Evolutionary conservation across 2,329 filamentous ascomycete species (phyloP).

Genomic region (Capronia coronata): DNA sequence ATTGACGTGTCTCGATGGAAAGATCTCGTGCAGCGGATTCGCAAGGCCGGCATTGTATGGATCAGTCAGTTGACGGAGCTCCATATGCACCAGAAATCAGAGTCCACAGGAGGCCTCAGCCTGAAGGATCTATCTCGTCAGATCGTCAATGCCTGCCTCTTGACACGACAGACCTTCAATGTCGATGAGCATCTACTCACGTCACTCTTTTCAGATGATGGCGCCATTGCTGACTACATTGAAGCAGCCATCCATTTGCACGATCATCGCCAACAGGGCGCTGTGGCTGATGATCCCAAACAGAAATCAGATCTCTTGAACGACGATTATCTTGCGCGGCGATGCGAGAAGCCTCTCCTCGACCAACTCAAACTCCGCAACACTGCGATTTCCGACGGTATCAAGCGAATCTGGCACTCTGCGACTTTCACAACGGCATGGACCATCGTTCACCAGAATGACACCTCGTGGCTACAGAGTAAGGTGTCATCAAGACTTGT

Average conservation of each 20-base stretch:
- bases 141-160: conserved; percentile 38
- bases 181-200: conserved; percentile 3
- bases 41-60: conserved; percentile 27
- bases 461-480: conserved; percentile 12
- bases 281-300: neutral
- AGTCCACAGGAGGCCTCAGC: conserved; percentile 23
- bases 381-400: conserved; percentile 19
- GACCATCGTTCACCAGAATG: conserved; percentile 7
- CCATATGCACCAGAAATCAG: conserved; percentile 23
- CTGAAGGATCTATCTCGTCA: conserved; percentile 36
- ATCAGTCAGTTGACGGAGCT: conserved; percentile 12
- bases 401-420: conserved; percentile 16
- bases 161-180: conserved; percentile 31
- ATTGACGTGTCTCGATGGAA: conserved; percentile 14
- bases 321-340: conserved; percentile 5
- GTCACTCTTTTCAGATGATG: conserved; percentile 3
- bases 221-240: conserved; percentile 18
- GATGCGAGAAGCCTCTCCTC: conserved; percentile 5
- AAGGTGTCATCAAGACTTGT: conserved; percentile 12
- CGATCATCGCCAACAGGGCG: neutral
- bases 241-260: conserved; percentile 22
- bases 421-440: conserved; percentile 21
- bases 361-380: conserved; percentile 27
- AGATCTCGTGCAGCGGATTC: conserved; percentile 40
- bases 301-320: conserved; percentile 16